Conservation (phyloP, 768 basidiomycete genomes). For the Pleurotus platypus region DNA sequence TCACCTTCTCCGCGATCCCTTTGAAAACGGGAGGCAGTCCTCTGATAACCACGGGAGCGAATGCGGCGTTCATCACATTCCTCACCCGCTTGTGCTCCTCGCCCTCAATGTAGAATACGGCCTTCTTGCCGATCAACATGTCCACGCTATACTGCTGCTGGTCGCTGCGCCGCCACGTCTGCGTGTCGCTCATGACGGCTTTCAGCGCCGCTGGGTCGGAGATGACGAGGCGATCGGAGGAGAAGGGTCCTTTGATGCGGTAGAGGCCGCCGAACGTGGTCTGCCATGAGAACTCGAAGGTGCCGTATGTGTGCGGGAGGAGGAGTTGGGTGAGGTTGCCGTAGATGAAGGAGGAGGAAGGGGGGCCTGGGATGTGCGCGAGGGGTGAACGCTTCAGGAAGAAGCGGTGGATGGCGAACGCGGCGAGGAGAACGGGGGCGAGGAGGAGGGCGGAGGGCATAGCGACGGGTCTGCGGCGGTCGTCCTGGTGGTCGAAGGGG, state of each 20-base stretch:
- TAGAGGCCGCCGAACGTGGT: conserved; percentile 10
- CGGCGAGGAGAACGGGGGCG: neutral
- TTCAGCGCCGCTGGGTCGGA: conserved; percentile 10
- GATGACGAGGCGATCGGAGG: conserved; percentile 7
- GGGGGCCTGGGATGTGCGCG: neutral
- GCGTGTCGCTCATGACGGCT: conserved; percentile 8
- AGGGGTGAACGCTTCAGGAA: neutral
- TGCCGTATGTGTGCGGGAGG: conserved; percentile 11
- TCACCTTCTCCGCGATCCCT: conserved; percentile 10
- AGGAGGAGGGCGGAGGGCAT: neutral
- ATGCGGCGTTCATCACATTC: conserved; percentile 12
- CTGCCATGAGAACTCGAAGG: conserved; percentile 13
- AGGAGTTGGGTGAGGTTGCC: conserved; percentile 10
- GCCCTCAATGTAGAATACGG: conserved; percentile 7
- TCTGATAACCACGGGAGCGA: conserved; percentile 11
- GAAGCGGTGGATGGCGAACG: neutral
- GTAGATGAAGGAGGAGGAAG: neutral
- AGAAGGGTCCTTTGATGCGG: conserved; percentile 10
- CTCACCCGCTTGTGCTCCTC: conserved; percentile 8
- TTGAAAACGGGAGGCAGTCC: conserved; percentile 4
- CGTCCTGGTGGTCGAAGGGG: too few species aligned
- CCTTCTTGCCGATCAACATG: conserved; percentile 7
- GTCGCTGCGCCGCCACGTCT: neutral
- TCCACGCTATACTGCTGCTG: conserved; percentile 9
- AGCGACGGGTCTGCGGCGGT: too few species aligned